These are phyloP conservation scores for Cucurbita maxima DNA, from an alignment of 306 rosid genomes.

Conservation along the genomic window DNA sequence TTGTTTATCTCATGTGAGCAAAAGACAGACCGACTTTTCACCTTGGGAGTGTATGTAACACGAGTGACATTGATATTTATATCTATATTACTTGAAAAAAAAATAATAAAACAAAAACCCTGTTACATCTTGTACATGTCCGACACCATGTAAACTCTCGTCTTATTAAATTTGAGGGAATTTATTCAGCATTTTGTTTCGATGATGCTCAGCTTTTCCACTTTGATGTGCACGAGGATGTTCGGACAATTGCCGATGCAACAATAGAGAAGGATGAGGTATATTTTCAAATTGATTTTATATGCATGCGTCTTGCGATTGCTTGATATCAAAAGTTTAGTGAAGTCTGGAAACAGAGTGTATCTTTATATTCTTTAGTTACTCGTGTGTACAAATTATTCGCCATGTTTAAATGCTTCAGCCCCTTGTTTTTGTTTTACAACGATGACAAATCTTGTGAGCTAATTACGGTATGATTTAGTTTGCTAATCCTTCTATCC, in stretches of 20 bases:
- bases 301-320: neutral
- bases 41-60: neutral
- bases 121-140: too few relatives aligned
- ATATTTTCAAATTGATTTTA: slow-evolving; percentile 8
- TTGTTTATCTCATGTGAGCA: neutral
- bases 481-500: neutral
- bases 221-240: slow-evolving; percentile 96
- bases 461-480: neutral
- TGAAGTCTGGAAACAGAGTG: neutral
- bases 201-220: slow-evolving; percentile 57
- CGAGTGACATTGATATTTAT: neutral
- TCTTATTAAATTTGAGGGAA: slow-evolving; percentile 4
- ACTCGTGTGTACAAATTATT: neutral
- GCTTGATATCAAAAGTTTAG: neutral
- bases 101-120: too few relatives aligned
- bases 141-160: neutral
- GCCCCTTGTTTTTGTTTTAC: neutral
- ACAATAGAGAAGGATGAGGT: slow-evolving; percentile 97
- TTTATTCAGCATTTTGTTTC: slow-evolving; percentile 1
- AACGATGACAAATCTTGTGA: neutral
- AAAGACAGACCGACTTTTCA: neutral
- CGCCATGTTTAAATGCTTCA: neutral
- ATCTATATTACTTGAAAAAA: too few relatives aligned
- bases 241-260: slow-evolving; percentile 90
- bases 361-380: neutral